These are phyloP conservation scores for Hericium rajendrae DNA, from an alignment of 768 basidiomycete genomes.

Conservation along the genomic window DNA sequence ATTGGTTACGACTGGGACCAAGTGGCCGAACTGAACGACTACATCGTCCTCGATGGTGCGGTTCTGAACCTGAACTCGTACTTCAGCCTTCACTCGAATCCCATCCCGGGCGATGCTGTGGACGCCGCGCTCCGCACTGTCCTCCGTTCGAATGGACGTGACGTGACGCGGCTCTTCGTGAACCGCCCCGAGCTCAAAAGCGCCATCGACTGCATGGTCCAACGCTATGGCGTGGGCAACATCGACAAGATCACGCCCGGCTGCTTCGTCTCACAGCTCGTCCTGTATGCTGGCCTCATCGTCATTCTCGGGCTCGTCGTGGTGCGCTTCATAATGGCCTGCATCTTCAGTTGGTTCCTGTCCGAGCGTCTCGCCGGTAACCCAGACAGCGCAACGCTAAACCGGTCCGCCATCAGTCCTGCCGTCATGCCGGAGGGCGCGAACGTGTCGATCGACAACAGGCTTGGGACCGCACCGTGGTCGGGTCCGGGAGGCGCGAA, in stretches of 20 bases:
- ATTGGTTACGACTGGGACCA: conserved; percentile 93
- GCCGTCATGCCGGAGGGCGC: conserved; percentile 96
- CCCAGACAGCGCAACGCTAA: conserved; percentile 60
- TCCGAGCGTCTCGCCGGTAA: conserved; percentile 74
- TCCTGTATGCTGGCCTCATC: conserved; percentile 84
- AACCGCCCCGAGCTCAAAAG: conserved; percentile 53
- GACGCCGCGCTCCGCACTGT: conserved; percentile 78
- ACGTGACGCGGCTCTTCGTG: conserved; percentile 83
- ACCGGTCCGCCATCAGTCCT: conserved; percentile 82
- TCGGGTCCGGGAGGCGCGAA: conserved; percentile 47
- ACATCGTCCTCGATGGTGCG: conserved; percentile 85
- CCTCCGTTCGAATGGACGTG: conserved; percentile 62
- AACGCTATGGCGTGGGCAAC: conserved; percentile 87
- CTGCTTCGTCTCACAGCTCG: conserved; percentile 82
- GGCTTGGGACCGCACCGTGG: conserved; percentile 92
- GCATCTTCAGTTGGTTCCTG: conserved; percentile 94
- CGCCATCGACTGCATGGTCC: conserved; percentile 69
- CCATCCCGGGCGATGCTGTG: conserved; percentile 65
- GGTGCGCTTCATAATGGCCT: conserved; percentile 92
- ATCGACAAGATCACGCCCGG: conserved; percentile 97
- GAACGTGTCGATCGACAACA: conserved; percentile 87
- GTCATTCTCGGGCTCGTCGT: conserved; percentile 88
- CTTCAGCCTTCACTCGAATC: conserved; percentile 55
- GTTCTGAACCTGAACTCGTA: conserved; percentile 93
- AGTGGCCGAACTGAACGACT: conserved; percentile 59